Evolutionary conservation across 306 rosid genomes (phyloP).

Genomic region (Fragaria nilgerrensis): DNA sequence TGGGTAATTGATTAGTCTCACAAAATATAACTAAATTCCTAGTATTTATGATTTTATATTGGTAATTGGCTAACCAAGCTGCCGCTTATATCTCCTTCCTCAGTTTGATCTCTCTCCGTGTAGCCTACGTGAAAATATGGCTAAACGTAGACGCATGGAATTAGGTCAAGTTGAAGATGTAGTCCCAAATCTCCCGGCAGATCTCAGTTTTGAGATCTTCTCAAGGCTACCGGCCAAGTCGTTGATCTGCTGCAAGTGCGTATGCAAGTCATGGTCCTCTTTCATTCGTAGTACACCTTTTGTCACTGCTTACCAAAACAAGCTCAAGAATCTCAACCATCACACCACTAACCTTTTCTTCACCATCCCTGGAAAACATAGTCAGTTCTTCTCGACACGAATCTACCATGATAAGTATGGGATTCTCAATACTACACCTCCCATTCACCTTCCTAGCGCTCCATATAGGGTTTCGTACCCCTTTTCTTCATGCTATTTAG

Average conservation of each 20-base stretch:
- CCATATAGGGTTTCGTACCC: no score
- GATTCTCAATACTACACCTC: background rate
- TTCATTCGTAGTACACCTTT: background rate
- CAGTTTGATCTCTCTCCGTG: background rate
- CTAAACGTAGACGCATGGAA: background rate
- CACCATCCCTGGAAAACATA: background rate
- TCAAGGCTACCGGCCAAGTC: background rate
- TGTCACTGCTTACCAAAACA: background rate
- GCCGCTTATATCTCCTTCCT: no score
- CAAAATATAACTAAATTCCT: no score
- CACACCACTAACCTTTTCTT: background rate
- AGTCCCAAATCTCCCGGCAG: background rate
- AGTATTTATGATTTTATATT: no score
- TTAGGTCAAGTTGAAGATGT: background rate
- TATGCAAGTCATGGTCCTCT: no score
- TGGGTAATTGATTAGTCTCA: no score
- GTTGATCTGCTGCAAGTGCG: background rate
- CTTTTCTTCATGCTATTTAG: background rate
- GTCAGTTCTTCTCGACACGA: background rate
- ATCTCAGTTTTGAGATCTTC: background rate
- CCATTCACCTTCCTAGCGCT: background rate
- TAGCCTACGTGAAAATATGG: no score
- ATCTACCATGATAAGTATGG: background rate
- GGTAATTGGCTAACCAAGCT: no score
- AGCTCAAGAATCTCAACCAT: background rate